Base-by-base conservation (phyloP, 2,329 filamentous ascomycete species). In the Eutypa lata region DNA sequence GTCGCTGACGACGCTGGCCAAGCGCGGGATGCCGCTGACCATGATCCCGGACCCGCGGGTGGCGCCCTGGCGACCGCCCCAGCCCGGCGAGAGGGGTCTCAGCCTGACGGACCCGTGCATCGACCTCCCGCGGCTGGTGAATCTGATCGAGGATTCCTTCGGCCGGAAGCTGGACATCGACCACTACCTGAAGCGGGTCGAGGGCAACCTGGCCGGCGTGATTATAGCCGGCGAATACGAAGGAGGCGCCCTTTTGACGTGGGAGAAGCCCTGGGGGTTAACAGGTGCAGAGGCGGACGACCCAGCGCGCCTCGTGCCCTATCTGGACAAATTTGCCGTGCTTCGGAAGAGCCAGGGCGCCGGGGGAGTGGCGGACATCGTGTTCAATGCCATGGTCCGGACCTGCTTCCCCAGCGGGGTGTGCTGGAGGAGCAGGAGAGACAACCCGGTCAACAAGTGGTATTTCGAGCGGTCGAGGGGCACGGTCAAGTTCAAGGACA, bases 361-460 rank as follows among this genome's bases (percentile, higher is more conserved):
- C 0, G 91, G 91, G 1, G 93, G 94, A 3, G 92, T 97, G 3
- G 93, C 94, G 1, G 94, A 99, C 66, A 88, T 97, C 38, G 89
- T 99, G 7, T 99, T 97, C 74, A 96, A 95, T 57, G 88, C 91
- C 33, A 96, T 99, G 89, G 90, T 96, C 5, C 82, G 89, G 26
- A 85, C 87, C 19, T 96, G 92, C 63, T 95, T 97, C 61, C 92
- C 92, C 0, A 73, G 83, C 2, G 94, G 94, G 1, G 89, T 97
- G 2, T 95, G 92, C 65, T 99, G 94, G 94, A 80, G 92, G 52
- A 95, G 90, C 67, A 79, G 94, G 49, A 88, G 88, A 65, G 84
- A 92, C 67, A 97, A 99, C 66, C 93, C 92, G 0, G 94, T 99
- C 4, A 99, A 99, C 68, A 97, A 97, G 68, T 99, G 94, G 94